Evolutionary conservation across 352 stramenopile species (phyloP).

Genomic region (Stramenopiles sp.): DNA sequence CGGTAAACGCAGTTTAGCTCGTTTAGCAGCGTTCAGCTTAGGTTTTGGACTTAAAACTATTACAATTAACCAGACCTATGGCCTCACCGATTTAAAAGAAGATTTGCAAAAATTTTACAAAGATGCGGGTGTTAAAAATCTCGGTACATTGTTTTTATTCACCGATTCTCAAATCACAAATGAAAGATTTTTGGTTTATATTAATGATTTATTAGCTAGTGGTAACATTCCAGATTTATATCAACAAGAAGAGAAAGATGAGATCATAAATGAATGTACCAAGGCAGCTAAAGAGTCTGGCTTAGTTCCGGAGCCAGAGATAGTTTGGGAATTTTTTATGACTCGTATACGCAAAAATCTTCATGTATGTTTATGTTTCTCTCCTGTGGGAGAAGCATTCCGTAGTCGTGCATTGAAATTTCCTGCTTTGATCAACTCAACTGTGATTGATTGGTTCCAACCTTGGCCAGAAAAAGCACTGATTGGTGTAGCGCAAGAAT

Average conservation of each 20-base stretch:
- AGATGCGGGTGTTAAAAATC: slow-evolving; percentile 69
- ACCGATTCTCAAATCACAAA: slow-evolving; percentile 95
- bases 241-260: slow-evolving; percentile 84
- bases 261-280: slow-evolving; percentile 56
- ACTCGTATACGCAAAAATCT: slow-evolving; percentile 73
- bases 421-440: slow-evolving; percentile 87
- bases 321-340: slow-evolving; percentile 78
- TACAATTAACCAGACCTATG: slow-evolving; percentile 77
- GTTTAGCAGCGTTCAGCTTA: slow-evolving; percentile 76
- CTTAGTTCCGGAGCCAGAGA: slow-evolving; percentile 71
- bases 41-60: slow-evolving; percentile 70
- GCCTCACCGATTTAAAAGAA: slow-evolving; percentile 86
- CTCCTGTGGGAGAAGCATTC: slow-evolving; percentile 84
- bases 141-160: slow-evolving; percentile 81
- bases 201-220: slow-evolving; percentile 85
- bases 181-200: slow-evolving; percentile 92
- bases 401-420: slow-evolving; percentile 67
- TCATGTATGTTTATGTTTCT: slow-evolving; percentile 90
- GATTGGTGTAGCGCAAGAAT: slow-evolving; percentile 79
- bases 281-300: slow-evolving; percentile 84
- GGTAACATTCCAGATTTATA: slow-evolving; percentile 93
- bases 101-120: slow-evolving; percentile 88
- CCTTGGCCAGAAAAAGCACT: slow-evolving; percentile 85
- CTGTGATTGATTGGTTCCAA: slow-evolving; percentile 93
- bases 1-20: slow-evolving; percentile 80